Evolutionary conservation across 768 basidiomycete species (phyloP).

Genomic region (Macrolepiota fuliginosa): DNA sequence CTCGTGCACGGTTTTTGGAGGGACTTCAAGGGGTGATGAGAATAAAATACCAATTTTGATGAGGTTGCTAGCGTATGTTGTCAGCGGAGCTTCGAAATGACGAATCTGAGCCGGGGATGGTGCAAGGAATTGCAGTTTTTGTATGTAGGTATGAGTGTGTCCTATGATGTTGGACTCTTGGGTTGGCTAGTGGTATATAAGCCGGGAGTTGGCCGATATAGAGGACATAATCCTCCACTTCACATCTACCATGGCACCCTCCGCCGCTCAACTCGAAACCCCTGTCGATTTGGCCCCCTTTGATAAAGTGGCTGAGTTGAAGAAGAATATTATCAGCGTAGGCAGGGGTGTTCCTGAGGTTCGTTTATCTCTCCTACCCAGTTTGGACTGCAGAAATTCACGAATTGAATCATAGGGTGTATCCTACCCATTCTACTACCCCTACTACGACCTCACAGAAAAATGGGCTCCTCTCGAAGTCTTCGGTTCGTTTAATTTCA

Average conservation of each 20-base stretch:
- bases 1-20: not conserved
- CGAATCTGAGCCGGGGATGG: not conserved
- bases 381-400: not conserved
- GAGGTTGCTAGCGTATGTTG: not conserved
- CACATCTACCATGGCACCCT: not conserved
- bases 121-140: not conserved
- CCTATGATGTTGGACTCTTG: not conserved
- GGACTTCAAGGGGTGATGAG: not conserved
- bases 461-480: conserved; percentile 48
- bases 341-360: not conserved
- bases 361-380: not conserved
- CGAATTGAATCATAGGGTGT: conserved; percentile 25
- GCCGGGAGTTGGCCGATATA: not conserved
- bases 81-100: not conserved
- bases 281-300: not conserved
- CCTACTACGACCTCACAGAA: conserved; percentile 43
- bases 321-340: not conserved
- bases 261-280: not conserved
- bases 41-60: not conserved
- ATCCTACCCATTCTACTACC: conserved; percentile 49
- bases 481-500: conserved; percentile 32
- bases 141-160: too few relatives aligned
- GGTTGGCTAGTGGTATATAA: not conserved
- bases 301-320: not conserved
- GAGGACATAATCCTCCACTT: not conserved